Evolutionary conservation across 2,329 filamentous ascomycete genomes (phyloP).

Genomic region (Diaporthe citri): DNA sequence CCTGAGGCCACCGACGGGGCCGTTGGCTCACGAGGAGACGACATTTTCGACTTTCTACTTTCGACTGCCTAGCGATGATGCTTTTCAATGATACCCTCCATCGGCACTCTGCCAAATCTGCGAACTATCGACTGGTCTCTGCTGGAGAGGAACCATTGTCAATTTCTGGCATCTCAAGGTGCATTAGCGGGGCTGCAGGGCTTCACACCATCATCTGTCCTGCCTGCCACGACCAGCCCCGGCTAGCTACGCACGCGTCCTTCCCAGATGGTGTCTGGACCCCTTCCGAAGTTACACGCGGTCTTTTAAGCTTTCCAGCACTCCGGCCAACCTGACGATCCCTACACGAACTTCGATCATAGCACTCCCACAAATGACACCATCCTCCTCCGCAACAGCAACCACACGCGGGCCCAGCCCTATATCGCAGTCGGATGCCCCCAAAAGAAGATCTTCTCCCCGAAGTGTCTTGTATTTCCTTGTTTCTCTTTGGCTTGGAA

Average conservation of each 20-base stretch:
- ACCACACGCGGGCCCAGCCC: neutral
- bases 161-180: constrained; percentile 27
- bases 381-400: neutral
- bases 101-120: constrained; percentile 26
- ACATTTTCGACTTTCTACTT: constrained; percentile 13
- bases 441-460: neutral
- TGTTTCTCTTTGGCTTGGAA: neutral
- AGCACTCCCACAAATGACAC: constrained; percentile 7
- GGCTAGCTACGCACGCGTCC: neutral
- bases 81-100: constrained; percentile 34
- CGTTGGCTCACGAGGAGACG: constrained; percentile 12
- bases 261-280: constrained; percentile 25
- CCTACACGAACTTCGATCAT: constrained; percentile 27
- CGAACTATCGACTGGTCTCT: constrained; percentile 30
- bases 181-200: constrained; percentile 38
- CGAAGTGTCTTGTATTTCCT: neutral
- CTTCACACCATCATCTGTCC: constrained; percentile 31
- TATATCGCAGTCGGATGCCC: neutral
- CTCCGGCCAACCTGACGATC: constrained; percentile 26
- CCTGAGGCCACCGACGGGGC: neutral
- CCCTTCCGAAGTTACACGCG: constrained; percentile 6
- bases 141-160: constrained; percentile 28
- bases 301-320: constrained; percentile 29
- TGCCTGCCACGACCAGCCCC: constrained; percentile 30
- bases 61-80: constrained; percentile 7